A percentile compares a stretch with the other conserved stretches of the same genome.
Conservation (phyloP, 2,329 filamentous ascomycete genomes). For the Coniosporium tulheliwenetii region DNA sequence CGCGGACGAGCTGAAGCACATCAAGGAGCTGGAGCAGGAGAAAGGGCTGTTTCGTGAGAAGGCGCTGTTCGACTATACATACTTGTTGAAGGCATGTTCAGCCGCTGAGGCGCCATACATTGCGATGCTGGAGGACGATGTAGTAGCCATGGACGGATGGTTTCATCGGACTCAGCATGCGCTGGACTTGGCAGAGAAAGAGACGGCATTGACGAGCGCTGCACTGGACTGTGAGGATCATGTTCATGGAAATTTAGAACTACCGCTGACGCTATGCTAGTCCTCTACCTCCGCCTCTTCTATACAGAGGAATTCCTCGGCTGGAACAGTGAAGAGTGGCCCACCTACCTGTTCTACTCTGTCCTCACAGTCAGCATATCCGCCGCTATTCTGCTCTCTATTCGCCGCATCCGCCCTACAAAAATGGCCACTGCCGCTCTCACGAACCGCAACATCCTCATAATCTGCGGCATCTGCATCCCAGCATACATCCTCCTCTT, state of each 20-base stretch:
- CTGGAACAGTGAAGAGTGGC: slow-evolving; percentile 29
- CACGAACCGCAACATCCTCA: slow-evolving; percentile 9
- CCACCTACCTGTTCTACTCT: slow-evolving; percentile 19
- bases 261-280: slow-evolving; percentile 2
- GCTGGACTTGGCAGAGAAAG: slow-evolving; percentile 16
- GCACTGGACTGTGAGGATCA: slow-evolving; percentile 9
- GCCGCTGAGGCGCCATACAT: slow-evolving; percentile 22
- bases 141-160: slow-evolving; percentile 31
- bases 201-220: slow-evolving; percentile 11
- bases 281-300: slow-evolving; percentile 30
- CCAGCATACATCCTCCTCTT: slow-evolving; percentile 18
- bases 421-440: slow-evolving; percentile 4
- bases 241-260: neutral
- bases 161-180: slow-evolving; percentile 24
- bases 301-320: slow-evolving; percentile 29
- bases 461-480: slow-evolving; percentile 13
- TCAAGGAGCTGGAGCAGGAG: slow-evolving; percentile 18
- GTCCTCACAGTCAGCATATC: slow-evolving; percentile 8
- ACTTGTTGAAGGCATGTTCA: slow-evolving; percentile 24
- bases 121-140: slow-evolving; percentile 31
- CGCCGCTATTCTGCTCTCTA: slow-evolving; percentile 4
- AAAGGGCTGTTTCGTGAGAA: slow-evolving; percentile 21
- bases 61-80: slow-evolving; percentile 27
- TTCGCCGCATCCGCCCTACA: slow-evolving; percentile 4
- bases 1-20: slow-evolving; percentile 16